Conservation (phyloP, 441 rosid genomes). For the Pelargonium cotyledonis region DNA sequence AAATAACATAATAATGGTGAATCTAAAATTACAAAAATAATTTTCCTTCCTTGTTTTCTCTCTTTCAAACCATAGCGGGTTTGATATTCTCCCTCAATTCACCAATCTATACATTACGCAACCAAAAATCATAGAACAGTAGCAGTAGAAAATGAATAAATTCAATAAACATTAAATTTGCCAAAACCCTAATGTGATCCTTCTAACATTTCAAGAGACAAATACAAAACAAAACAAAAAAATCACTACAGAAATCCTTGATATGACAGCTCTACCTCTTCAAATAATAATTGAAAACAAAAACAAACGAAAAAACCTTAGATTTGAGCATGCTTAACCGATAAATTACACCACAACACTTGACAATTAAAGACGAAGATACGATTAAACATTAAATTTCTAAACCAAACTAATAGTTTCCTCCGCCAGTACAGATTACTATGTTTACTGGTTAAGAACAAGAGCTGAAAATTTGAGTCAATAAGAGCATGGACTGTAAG, state of each 20-base stretch:
- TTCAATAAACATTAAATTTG: neutral
- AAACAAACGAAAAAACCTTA: neutral
- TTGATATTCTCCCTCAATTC: neutral
- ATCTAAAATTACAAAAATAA: no score
- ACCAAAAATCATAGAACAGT: neutral
- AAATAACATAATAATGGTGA: no score
- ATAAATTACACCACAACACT: neutral
- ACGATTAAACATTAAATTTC: no score
- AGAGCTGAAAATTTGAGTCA: no score
- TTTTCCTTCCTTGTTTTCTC: no score
- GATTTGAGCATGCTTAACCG: neutral
- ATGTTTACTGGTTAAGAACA: no score
- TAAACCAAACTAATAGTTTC: no score
- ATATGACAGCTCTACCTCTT: neutral
- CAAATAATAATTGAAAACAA: neutral
- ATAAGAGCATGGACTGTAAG: neutral
- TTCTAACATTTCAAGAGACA: neutral
- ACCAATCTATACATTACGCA: neutral
- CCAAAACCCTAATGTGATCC: constrained; percentile 8
- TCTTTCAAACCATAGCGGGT: neutral
- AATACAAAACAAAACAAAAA: neutral
- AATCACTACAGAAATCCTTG: neutral
- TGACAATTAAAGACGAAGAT: no score
- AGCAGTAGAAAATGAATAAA: neutral
- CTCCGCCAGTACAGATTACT: no score